Conservation (phyloP, 805 yeast genomes). For the Candida maris region DNA sequence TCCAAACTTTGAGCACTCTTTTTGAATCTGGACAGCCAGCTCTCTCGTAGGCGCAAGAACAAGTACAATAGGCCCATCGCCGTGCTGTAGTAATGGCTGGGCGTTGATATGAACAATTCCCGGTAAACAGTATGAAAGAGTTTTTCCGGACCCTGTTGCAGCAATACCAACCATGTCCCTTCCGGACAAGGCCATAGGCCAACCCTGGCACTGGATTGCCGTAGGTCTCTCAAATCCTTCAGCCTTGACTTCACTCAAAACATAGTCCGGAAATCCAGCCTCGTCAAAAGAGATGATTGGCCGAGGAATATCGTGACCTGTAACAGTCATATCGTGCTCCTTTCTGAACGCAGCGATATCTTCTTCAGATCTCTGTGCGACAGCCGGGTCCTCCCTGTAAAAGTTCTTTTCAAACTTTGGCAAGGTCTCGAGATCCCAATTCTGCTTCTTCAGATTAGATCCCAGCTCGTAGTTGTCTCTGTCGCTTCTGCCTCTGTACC, state of each 20-base stretch:
- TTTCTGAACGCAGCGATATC: constrained; percentile 77
- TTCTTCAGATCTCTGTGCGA: constrained; percentile 65
- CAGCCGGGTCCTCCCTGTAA: constrained; percentile 80
- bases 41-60: constrained; percentile 99
- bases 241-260: constrained; percentile 78
- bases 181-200: constrained; percentile 99
- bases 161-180: constrained; percentile 99
- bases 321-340: constrained; percentile 78
- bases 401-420: constrained; percentile 95
- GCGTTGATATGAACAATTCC: constrained; percentile 97
- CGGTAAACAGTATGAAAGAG: constrained; percentile 94
- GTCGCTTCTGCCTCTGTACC: constrained; percentile 35
- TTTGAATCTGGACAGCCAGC: constrained; percentile 95
- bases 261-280: constrained; percentile 97
- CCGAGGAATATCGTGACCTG: constrained; percentile 85
- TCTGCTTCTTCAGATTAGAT: constrained; percentile 60
- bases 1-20: constrained; percentile 94
- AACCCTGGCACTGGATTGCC: constrained; percentile 98
- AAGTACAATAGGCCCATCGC: constrained; percentile 96
- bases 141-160: constrained; percentile 98
- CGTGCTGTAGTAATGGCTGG: constrained; percentile 86
- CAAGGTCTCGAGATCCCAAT: constrained; percentile 73
- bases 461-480: constrained; percentile 46
- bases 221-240: constrained; percentile 95
- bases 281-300: constrained; percentile 92